Evolutionary conservation across 2,329 filamentous ascomycete genomes (phyloP), one percentile per base, ranked within the genome.

Genomic region (Teratosphaeria destructans): DNA sequence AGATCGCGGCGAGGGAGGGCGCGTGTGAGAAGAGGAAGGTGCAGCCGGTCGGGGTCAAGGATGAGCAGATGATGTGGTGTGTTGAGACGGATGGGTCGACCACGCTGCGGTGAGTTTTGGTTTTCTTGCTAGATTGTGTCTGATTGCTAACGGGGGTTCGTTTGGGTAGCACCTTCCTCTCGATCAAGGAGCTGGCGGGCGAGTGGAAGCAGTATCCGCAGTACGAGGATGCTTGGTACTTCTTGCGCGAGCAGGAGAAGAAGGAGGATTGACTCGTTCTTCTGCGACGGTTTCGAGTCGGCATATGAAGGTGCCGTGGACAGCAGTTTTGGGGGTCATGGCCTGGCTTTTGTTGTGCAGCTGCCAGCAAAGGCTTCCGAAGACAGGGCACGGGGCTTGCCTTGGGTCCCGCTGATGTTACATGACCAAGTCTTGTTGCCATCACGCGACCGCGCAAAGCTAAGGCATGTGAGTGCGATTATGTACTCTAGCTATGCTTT

Each of bases 41-140:
- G 43, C 64, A 67, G 54, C 73, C 73, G 16, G 56, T 62, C 11
- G 69, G 63, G 27, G 61, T 72, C n/a, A 64, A 64, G 32, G 67
- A 71, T 14, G 68, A 72, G 56, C 69, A 73, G 62, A 64, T 70
- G 62, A 70, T 70, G 56, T 75, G 73, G 73, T 69, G 72, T 54
- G 67, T 70, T 19, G 72, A 73, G 63, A 56, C 62, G 16, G 70
- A 73, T 59, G 66, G 65, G 8, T 64, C 34, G 29, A 63, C 65
- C 54, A 70, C 68, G 11, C 57, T 74, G 58, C 68, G 71, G 69
- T 71, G 54, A 61, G 68, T 47, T 5, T 14, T 23, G 19, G 1
- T 56, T 26, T 47, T 5, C 8, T 23, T 19, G 59, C 63, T 60
- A 32, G 58, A 54, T 6, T 47, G 27, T 49, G 32, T 49, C 23